phyloP scores from a whole-genome alignment of 2,329 filamentous ascomycete genomes.

The Alternaria hordeiaustralica region DNA sequence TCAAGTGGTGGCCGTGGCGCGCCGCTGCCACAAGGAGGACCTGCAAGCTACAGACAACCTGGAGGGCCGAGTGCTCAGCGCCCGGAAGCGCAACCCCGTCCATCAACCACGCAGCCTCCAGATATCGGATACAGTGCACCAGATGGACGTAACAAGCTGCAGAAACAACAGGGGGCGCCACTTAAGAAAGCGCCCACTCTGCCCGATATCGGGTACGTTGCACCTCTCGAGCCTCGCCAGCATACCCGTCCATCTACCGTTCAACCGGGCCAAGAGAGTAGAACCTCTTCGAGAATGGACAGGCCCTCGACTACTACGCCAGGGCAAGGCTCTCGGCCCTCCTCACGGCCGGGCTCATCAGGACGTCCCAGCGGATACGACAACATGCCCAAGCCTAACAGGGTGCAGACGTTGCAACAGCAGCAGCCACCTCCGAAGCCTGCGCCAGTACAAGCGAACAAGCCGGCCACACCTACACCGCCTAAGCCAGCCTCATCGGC shows the following conservation, averaged over 20 bases:
- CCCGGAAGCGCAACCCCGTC: constrained; percentile 39
- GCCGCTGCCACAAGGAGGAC: constrained; percentile 40
- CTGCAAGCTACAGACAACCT: constrained; percentile 46
- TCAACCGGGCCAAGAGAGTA: constrained; percentile 44
- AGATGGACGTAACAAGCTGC: constrained; percentile 54
- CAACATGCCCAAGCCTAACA: constrained; percentile 31
- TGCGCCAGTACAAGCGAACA: constrained; percentile 22
- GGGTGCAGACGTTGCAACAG: constrained; percentile 33
- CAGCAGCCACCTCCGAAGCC: constrained; percentile 25
- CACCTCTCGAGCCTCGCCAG: constrained; percentile 45
- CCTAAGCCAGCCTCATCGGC: constrained; percentile 40
- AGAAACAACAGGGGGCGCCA: constrained; percentile 43
- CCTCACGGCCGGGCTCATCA: constrained; percentile 37
- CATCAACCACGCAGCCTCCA: constrained; percentile 50
- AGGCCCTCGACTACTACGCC: constrained; percentile 32
- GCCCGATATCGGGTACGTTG: constrained; percentile 48
- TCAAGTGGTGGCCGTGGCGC: constrained; percentile 36
- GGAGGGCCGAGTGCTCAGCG: constrained; percentile 48
- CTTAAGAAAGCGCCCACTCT: constrained; percentile 43
- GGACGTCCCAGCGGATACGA: constrained; percentile 38
- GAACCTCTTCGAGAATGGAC: constrained; percentile 33
- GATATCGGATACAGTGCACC: constrained; percentile 53
- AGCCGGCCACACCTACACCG: constrained; percentile 32
- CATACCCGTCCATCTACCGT: constrained; percentile 45
- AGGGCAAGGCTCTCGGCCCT: constrained; percentile 21